Conservation (phyloP, 2,329 filamentous ascomycete species). For the Talaromyces funiculosus region DNA sequence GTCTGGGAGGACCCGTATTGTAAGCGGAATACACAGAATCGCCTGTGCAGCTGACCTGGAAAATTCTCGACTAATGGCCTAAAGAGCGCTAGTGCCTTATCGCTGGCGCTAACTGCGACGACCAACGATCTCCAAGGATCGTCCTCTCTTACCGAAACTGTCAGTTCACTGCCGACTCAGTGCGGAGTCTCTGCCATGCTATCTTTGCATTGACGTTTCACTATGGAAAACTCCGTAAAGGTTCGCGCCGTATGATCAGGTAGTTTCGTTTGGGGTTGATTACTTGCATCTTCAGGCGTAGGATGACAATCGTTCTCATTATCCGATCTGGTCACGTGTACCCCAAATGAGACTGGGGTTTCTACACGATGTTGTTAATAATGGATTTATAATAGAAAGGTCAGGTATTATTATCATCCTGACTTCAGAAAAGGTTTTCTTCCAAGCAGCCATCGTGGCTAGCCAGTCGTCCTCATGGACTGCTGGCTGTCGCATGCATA, state of each 20-base stretch:
- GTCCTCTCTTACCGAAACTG: neutral
- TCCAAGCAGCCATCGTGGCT: neutral
- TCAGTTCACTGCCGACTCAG: neutral
- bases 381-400: neutral
- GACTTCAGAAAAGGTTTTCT: no score
- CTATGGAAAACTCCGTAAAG: neutral
- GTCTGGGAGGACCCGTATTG: neutral
- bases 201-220: neutral
- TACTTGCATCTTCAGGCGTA: neutral
- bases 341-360: neutral
- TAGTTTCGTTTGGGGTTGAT: neutral
- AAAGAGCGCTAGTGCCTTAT: neutral
- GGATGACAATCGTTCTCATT: neutral
- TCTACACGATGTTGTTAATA: neutral
- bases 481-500: neutral
- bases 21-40: neutral
- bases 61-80: neutral
- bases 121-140: conserved; percentile 1
- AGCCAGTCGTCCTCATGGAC: neutral
- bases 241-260: neutral
- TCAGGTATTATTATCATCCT: no score
- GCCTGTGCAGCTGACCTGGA: conserved; percentile 9
- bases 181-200: conserved; percentile 1
- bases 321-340: neutral
- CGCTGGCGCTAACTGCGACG: neutral